phyloP scores from a whole-genome alignment of 1,139 yeast species.

The Geotrichum histeridarum region DNA sequence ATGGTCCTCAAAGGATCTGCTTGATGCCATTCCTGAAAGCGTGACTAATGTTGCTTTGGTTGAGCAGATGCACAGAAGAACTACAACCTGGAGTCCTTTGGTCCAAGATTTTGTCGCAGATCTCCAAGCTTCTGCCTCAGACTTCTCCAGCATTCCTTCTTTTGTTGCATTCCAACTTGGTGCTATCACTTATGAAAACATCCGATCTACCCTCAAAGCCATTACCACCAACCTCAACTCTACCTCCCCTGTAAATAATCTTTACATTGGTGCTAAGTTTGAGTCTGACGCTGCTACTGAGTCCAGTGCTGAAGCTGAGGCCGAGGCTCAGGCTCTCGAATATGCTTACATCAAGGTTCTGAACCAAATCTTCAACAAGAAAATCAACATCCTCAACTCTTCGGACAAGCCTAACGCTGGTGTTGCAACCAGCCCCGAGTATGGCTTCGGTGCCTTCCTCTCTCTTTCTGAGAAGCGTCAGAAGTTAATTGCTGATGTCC shows the following conservation, averaged over 20 bases:
- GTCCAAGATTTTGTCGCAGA: slow-evolving; percentile 72
- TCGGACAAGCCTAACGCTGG: slow-evolving; percentile 44
- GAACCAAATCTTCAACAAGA: slow-evolving; percentile 54
- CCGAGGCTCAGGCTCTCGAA: slow-evolving; percentile 54
- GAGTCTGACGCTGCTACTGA: slow-evolving; percentile 21
- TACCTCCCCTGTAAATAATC: slow-evolving; percentile 56
- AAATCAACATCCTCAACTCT: slow-evolving; percentile 57
- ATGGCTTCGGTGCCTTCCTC: slow-evolving; percentile 75
- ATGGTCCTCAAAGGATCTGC: slow-evolving; percentile 51
- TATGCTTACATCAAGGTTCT: slow-evolving; percentile 74
- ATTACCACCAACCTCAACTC: slow-evolving; percentile 51
- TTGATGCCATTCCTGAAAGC: slow-evolving; percentile 50
- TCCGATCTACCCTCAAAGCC: slow-evolving; percentile 45
- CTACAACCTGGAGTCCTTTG: slow-evolving; percentile 59
- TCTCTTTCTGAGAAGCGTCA: slow-evolving; percentile 46
- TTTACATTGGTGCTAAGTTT: slow-evolving; percentile 50
- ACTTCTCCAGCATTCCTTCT: slow-evolving; percentile 35
- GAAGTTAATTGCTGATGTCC: slow-evolving; percentile 47
- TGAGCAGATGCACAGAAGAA: slow-evolving; percentile 50
- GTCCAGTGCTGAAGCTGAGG: slow-evolving; percentile 37
- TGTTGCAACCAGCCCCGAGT: slow-evolving; percentile 59
- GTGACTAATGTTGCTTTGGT: slow-evolving; percentile 58
- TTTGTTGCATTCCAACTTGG: slow-evolving; percentile 59
- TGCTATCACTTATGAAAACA: slow-evolving; percentile 43
- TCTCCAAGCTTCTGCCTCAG: slow-evolving; percentile 47